A percentile compares a stretch with the other conserved stretches of the same genome.
Evolutionary conservation across 345 rosid genomes (phyloP).

Genomic region (Dimocarpus longan): DNA sequence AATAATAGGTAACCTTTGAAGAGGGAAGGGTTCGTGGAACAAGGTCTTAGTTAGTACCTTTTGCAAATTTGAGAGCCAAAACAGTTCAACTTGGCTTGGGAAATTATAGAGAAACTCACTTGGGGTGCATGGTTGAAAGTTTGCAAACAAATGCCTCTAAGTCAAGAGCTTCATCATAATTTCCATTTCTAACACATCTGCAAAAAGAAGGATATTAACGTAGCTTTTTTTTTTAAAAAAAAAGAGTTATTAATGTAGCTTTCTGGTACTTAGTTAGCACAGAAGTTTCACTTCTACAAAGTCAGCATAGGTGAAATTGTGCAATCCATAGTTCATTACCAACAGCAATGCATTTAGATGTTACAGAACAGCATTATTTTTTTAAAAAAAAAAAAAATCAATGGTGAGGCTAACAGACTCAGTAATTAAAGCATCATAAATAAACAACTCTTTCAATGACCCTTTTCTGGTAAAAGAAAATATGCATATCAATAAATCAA

Average conservation of each 20-base stretch:
- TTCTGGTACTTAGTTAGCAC: constrained; percentile 9
- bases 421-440: not conserved
- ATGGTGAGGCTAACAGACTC: not conserved
- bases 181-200: constrained; percentile 97
- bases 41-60: constrained; percentile 21
- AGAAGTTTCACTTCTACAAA: not conserved
- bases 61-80: constrained; percentile 23
- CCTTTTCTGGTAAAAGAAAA: not conserved
- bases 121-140: constrained; percentile 95
- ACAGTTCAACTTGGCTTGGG: not conserved
- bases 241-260: constrained; percentile 8
- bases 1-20: constrained; percentile 75
- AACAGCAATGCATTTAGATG: not conserved
- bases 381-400: not conserved
- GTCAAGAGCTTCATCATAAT: constrained; percentile 97
- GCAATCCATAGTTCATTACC: not conserved
- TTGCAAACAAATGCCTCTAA: constrained; percentile 90
- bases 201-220: constrained; percentile 26
- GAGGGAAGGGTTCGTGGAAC: not conserved
- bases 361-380: not conserved
- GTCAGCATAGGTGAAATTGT: not conserved
- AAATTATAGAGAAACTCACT: constrained; percentile 57
- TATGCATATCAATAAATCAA: not conserved
- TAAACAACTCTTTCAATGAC: not conserved
- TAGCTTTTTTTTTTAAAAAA: not conserved